These are phyloP conservation scores for Fomitopsis betulina DNA, from an alignment of 1,284 basidiomycete species.

Conservation along the genomic window DNA sequence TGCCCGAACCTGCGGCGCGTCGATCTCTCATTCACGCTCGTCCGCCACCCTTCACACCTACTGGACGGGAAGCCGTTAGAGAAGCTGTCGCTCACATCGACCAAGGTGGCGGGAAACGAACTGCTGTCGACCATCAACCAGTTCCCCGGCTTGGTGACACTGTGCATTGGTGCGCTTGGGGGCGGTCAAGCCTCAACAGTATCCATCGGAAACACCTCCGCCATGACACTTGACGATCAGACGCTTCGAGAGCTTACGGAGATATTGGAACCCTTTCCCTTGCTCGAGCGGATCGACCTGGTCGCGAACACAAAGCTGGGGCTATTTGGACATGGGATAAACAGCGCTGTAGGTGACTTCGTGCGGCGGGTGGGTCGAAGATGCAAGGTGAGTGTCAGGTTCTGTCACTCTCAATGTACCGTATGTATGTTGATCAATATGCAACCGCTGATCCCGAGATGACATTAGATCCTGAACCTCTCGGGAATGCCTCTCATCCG, in stretches of 20 bases:
- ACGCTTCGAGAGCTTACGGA: constrained; percentile 42
- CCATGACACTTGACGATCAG: constrained; percentile 53
- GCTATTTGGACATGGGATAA: constrained; percentile 24
- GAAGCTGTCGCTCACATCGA: constrained; percentile 62
- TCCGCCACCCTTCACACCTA: constrained; percentile 34
- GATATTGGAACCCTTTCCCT: constrained; percentile 30
- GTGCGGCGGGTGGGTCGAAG: constrained; percentile 49
- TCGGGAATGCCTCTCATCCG: constrained; percentile 46
- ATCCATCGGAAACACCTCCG: constrained; percentile 40
- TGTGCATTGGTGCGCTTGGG: constrained; percentile 61
- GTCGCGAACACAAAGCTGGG: constrained; percentile 62
- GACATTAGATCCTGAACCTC: constrained; percentile 46
- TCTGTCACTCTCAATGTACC: not conserved
- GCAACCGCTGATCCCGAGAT: not conserved
- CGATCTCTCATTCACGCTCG: constrained; percentile 61
- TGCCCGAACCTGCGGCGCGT: constrained; percentile 51
- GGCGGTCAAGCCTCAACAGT: constrained; percentile 40
- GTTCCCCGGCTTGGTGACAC: constrained; percentile 39
- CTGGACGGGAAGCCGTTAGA: constrained; percentile 31
- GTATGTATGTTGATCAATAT: too few species aligned
- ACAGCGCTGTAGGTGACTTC: constrained; percentile 41
- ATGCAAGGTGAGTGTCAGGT: constrained; percentile 43
- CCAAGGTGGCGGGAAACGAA: constrained; percentile 36
- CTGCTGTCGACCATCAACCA: constrained; percentile 36
- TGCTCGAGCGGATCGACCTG: constrained; percentile 50